phyloP scores from a whole-genome alignment of 352 stramenopile genomes.

The Globisporangium recalcitrans region DNA sequence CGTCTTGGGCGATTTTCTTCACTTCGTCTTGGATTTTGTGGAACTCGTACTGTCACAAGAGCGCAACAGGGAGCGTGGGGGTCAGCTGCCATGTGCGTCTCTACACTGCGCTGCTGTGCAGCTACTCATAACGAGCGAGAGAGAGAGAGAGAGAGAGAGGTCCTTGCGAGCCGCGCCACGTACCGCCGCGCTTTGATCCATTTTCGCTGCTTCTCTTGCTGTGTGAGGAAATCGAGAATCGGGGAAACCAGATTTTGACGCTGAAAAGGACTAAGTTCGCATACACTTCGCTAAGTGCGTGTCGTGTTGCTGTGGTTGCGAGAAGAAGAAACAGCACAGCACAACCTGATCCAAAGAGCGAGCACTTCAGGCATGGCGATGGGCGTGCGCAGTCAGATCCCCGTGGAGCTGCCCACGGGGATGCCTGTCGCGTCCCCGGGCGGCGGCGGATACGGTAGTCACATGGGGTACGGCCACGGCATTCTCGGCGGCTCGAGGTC shows the following conservation, averaged over 20 bases:
- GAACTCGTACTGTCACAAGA: conserved; percentile 64
- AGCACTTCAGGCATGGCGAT: neutral
- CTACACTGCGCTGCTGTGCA: neutral
- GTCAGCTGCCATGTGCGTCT: neutral
- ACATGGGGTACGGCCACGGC: conserved; percentile 4
- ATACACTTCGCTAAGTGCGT: neutral
- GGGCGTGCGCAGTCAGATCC: conserved; percentile 14
- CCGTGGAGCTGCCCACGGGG: conserved; percentile 7
- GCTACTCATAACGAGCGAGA: neutral
- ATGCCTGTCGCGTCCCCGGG: conserved; percentile 1
- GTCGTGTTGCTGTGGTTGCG: neutral
- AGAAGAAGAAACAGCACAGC: conserved; percentile 1
- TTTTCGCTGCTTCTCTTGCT: conserved; percentile 13
- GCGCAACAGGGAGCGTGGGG: neutral
- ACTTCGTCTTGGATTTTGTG: conserved; percentile 81
- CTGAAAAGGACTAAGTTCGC: neutral
- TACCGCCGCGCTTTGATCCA: conserved; percentile 51
- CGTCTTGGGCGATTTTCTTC: conserved; percentile 81
- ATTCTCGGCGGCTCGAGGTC: neutral
- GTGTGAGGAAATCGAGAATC: neutral
- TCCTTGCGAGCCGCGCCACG: conserved; percentile 8
- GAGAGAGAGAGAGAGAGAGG: neutral
- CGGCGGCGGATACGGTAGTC: neutral
- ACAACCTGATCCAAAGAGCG: conserved; percentile 1
- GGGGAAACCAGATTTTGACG: neutral